phyloP scores from a whole-genome alignment of 1,139 yeast species.

The Suhomyces terraborum region DNA sequence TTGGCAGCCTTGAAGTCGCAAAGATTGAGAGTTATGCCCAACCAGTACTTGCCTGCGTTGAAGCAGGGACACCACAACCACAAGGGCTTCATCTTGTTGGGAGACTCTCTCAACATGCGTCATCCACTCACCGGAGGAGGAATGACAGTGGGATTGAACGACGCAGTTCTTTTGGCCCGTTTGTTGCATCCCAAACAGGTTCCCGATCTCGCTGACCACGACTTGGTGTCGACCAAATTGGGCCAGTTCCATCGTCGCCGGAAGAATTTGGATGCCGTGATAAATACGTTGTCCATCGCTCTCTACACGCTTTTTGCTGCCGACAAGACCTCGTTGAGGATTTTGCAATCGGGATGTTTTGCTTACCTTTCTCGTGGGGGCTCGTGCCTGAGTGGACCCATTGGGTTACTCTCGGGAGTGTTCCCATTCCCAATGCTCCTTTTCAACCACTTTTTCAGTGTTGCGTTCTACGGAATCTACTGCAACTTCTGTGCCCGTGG shows the following conservation, averaged over 20 bases:
- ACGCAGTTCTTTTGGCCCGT: constrained; percentile 68
- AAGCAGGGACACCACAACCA: constrained; percentile 51
- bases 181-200: constrained; percentile 59
- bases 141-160: constrained; percentile 96
- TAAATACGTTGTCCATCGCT: constrained; percentile 89
- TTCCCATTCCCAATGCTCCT: constrained; percentile 72
- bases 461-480: constrained; percentile 81
- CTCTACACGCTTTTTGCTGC: constrained; percentile 90
- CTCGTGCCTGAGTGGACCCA: constrained; percentile 73
- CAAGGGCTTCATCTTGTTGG: constrained; percentile 81
- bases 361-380: constrained; percentile 85
- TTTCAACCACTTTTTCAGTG: constrained; percentile 84
- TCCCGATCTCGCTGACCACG: constrained; percentile 61
- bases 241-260: constrained; percentile 73
- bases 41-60: constrained; percentile 83
- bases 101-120: constrained; percentile 96
- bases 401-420: constrained; percentile 81
- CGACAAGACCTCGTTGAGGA: constrained; percentile 59
- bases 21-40: constrained; percentile 86
- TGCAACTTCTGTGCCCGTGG: constrained; percentile 71
- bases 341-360: constrained; percentile 88
- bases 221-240: constrained; percentile 54
- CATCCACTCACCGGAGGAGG: constrained; percentile 99
- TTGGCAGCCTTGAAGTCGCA: constrained; percentile 40
- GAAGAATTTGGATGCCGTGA: constrained; percentile 76